Conservation (phyloP, 257 asterid species). For the Capsicum baccatum region DNA sequence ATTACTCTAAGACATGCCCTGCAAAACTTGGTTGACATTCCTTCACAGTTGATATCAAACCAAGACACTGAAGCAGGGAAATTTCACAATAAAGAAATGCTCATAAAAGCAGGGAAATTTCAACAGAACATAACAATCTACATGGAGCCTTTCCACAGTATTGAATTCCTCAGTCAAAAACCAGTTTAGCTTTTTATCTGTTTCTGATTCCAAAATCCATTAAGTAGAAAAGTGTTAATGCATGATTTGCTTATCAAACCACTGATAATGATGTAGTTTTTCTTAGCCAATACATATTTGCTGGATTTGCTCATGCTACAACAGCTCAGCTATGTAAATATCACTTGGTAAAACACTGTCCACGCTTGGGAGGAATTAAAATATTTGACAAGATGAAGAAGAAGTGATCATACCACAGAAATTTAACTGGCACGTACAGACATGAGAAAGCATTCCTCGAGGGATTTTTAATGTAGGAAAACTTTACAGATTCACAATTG, state of each 20-base stretch:
- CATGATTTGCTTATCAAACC: not conserved
- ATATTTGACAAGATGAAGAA: constrained; percentile 16
- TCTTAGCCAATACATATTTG: not conserved
- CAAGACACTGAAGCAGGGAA: not conserved
- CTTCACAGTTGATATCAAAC: not conserved
- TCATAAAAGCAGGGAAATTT: constrained; percentile 20
- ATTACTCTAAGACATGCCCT: constrained; percentile 18
- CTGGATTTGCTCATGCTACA: constrained; percentile 8
- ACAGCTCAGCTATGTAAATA: not conserved
- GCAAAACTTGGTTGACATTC: constrained; percentile 11
- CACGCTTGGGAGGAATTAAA: constrained; percentile 4
- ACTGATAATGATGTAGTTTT: not conserved
- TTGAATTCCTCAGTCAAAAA: not conserved
- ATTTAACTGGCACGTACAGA: not conserved
- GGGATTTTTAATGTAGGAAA: not conserved
- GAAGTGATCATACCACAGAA: constrained; percentile 25
- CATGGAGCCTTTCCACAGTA: constrained; percentile 16
- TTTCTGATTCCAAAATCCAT: constrained; percentile 20
- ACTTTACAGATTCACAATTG: not conserved
- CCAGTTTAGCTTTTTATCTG: not conserved
- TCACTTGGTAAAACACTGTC: not conserved
- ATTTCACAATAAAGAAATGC: not conserved
- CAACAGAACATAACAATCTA: constrained; percentile 19
- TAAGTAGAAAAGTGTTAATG: not conserved
- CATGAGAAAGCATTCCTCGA: not conserved